Base-by-base conservation (phyloP, 305 asterid species). In the Fraxinus angustifolia region DNA sequence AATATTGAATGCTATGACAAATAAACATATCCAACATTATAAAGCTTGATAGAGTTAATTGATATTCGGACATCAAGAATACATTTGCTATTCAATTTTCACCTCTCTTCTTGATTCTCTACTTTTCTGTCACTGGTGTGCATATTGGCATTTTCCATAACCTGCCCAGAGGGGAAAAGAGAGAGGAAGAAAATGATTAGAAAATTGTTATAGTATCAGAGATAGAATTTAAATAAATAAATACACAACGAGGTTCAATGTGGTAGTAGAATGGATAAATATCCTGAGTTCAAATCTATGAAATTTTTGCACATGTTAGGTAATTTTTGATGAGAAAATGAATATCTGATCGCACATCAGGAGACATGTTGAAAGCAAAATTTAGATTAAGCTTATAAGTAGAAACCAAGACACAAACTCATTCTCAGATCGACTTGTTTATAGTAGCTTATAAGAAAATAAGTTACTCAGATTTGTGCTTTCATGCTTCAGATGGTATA, bases 81-180 rank as follows among this genome's bases (percentile, higher is more conserved):
- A 67, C 73, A 67, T 23, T 67, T 67, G 4, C 73, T 4, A 10
- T 42, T 45, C 68, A 8, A 19, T 10, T 7, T n/a, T 5, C 5
- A 12, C 11, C 53, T 73, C 19, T 48, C 68, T 11, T 17, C 73
- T 38, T 72, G 42, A 65, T 62, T 16, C 6, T 33, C 58, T 78
- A 71, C 16, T 36, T 30, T 33, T 12, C 67, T 79, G 21, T 82
- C 83, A 91, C 90, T 90, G 91, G 0, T 87, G 90, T 28, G 91
- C 79, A 79, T 90, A 91, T 73, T 87, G 81, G 87, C 95, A 91
- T 76, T 80, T 79, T 28, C 95, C 95, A 58, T 87, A 91, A 78
- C 93, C 95, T 88, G 81, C 60, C 73, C 35, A 67, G 12, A 74
- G n/a, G 26, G 0, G 12, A 28, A 23, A 65, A 33, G 42, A 4